Evolutionary conservation across 176 grass and related monocot genomes (phyloP).

Genomic region (maize (Zea mays)): DNA sequence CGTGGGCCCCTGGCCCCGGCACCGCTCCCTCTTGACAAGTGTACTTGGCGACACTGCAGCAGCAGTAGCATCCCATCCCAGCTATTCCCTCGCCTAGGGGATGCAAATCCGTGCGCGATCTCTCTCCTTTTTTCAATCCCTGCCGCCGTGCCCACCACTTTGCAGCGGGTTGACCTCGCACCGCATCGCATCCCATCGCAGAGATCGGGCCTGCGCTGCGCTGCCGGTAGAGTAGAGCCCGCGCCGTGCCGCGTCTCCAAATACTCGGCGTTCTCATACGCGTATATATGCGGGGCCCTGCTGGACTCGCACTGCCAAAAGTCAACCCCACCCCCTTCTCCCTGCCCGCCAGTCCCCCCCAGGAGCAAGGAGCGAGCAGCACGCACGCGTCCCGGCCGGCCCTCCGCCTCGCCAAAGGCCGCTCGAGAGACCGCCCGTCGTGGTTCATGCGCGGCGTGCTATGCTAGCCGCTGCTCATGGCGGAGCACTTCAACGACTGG

Average conservation of each 20-base stretch:
- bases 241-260: conserved; percentile 20
- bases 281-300: conserved; percentile 40
- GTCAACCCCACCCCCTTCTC: conserved; percentile 37
- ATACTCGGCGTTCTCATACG: neutral
- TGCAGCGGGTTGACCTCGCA: conserved; percentile 30
- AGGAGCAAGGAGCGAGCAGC: no score
- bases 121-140: neutral
- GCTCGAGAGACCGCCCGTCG: neutral
- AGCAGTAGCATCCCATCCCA: neutral
- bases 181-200: neutral
- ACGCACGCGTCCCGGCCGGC: conserved; percentile 1
- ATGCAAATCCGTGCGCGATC: neutral
- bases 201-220: neutral
- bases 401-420: conserved; percentile 24
- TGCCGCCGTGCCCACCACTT: neutral
- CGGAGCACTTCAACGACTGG: conserved; percentile 82
- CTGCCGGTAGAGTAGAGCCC: neutral
- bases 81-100: neutral
- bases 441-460: conserved; percentile 26
- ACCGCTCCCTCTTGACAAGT: conserved; percentile 26
- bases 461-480: conserved; percentile 28
- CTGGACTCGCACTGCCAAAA: conserved; percentile 7
- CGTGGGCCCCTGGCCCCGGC: neutral
- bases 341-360: neutral
- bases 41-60: neutral